These are phyloP conservation scores for Nothopassalora personata DNA, from an alignment of 2,329 filamentous ascomycete genomes.

Conservation along the genomic window DNA sequence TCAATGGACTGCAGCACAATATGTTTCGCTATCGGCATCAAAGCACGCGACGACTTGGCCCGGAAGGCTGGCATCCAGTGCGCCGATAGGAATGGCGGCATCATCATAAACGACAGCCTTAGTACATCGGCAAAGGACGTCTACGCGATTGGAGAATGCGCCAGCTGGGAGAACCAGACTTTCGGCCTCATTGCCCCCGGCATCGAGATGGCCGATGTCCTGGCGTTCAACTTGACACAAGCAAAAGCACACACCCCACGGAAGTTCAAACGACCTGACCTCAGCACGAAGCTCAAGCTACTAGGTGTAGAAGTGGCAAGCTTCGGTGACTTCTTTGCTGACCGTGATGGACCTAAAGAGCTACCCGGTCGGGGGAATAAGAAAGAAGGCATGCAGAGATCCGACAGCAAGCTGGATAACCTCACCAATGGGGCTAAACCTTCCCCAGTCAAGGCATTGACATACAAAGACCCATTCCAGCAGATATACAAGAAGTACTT, in stretches of 20 bases:
- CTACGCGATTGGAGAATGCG: conserved; percentile 87
- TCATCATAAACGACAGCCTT: conserved; percentile 62
- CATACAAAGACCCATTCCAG: conserved; percentile 82
- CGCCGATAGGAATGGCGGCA: conserved; percentile 67
- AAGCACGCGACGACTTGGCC: conserved; percentile 72
- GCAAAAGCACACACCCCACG: conserved; percentile 65
- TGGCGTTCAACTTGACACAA: conserved; percentile 86
- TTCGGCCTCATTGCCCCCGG: conserved; percentile 87
- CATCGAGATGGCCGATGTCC: conserved; percentile 86
- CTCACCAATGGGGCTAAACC: conserved; percentile 52
- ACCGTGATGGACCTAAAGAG: conserved; percentile 72
- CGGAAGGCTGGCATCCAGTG: conserved; percentile 64
- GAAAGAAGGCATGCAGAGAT: conserved; percentile 38
- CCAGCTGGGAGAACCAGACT: conserved; percentile 80
- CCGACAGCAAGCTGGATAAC: conserved; percentile 45
- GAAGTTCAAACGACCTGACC: conserved; percentile 72
- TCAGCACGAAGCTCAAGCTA: conserved; percentile 88
- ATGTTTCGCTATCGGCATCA: conserved; percentile 87
- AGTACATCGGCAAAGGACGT: conserved; percentile 66
- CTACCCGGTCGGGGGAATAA: conserved; percentile 55
- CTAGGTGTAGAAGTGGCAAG: conserved; percentile 87
- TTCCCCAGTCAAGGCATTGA: conserved; percentile 70
- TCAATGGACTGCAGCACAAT: conserved; percentile 71
- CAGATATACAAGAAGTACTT: conserved; percentile 92
- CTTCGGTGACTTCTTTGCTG: conserved; percentile 91